phyloP scores from a whole-genome alignment of 2,329 filamentous ascomycete species.

The Volutella citrinella region DNA sequence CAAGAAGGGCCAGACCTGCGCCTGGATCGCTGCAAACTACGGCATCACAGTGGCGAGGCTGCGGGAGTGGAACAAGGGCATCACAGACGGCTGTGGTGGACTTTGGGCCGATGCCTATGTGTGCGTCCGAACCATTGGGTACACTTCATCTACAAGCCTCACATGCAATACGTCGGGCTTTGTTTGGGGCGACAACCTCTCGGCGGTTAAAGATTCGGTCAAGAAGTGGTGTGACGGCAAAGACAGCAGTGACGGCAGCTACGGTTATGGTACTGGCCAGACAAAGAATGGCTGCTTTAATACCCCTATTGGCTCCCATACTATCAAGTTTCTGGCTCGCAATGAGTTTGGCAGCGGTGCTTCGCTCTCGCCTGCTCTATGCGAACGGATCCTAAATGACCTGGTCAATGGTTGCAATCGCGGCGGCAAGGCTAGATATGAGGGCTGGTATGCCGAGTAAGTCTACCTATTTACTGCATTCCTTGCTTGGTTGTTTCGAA shows the following conservation, averaged over 20 bases:
- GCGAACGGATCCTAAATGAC: not conserved
- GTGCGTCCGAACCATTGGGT: not conserved
- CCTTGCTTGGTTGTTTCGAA: too few species aligned
- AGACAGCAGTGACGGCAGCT: not conserved
- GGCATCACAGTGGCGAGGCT: slow-evolving; percentile 7
- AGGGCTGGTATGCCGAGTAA: slow-evolving; percentile 13
- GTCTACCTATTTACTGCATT: too few species aligned
- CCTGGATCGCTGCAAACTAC: slow-evolving; percentile 1
- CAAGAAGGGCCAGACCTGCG: not conserved
- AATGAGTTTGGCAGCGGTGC: slow-evolving; percentile 6
- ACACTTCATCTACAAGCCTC: not conserved
- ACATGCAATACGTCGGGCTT: too few species aligned
- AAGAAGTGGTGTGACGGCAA: slow-evolving; percentile 9
- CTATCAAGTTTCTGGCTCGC: slow-evolving; percentile 9
- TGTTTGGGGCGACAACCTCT: slow-evolving; percentile 11
- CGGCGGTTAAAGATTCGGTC: slow-evolving; percentile 1
- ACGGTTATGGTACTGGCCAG: not conserved
- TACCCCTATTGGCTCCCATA: slow-evolving; percentile 5
- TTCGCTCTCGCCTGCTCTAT: not conserved
- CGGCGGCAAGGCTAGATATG: not conserved
- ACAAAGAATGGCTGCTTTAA: slow-evolving; percentile 7
- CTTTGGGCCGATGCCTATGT: not conserved
- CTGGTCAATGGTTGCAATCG: slow-evolving; percentile 4
- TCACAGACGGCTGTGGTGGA: not conserved
- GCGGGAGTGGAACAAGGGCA: slow-evolving; percentile 7